Evolutionary conservation across 306 rosid genomes (phyloP).

Genomic region (Prinsepia uniflora): DNA sequence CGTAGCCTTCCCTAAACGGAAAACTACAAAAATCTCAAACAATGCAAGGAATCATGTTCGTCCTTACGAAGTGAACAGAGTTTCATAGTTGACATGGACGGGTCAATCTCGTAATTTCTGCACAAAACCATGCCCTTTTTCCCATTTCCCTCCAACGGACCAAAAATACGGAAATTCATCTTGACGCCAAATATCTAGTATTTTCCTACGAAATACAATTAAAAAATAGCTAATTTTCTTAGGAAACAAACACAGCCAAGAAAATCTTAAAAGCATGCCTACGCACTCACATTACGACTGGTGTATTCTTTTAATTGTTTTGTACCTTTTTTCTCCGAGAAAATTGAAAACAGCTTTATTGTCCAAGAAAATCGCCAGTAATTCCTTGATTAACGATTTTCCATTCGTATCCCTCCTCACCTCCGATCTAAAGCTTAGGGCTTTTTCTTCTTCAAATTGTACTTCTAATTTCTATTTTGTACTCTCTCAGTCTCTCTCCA

Average conservation of each 20-base stretch:
- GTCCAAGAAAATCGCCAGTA: too few species aligned
- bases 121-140: conserved; percentile 13
- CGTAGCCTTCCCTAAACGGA: conserved; percentile 19
- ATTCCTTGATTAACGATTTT: conserved; percentile 1
- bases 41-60: conserved; percentile 1
- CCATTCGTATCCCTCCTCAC: conserved; percentile 1
- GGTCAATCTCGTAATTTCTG: conserved; percentile 11
- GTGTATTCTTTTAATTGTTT: not conserved
- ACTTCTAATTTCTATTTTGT: not conserved
- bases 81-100: not conserved
- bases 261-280: conserved; percentile 4
- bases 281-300: not conserved
- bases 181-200: not conserved
- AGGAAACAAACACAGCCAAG: conserved; percentile 1
- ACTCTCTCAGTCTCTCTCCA: not conserved
- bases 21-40: not conserved
- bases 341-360: not conserved
- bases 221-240: not conserved
- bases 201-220: not conserved
- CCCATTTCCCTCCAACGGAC: not conserved
- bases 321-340: not conserved
- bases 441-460: not conserved
- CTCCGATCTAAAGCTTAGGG: conserved; percentile 10
- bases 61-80: not conserved
- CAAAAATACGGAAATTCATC: not conserved